Base-by-base conservation (phyloP, 2,329 filamentous ascomycete species). In the Alternaria angustiovoidea region DNA sequence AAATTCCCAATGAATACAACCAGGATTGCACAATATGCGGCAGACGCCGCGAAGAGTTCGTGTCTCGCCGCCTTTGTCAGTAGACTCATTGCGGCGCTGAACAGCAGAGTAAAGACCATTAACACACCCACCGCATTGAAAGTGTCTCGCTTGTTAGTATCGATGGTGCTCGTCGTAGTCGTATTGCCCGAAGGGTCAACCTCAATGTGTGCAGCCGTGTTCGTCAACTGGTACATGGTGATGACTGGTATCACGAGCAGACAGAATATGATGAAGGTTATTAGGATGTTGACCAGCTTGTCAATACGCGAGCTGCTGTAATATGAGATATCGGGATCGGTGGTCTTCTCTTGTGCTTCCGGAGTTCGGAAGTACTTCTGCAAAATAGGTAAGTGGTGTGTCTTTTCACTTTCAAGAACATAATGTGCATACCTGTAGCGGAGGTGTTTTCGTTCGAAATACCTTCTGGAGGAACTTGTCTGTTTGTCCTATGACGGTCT, bases 181-280 rank as follows among this genome's bases (percentile, higher is more conserved):
- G 36, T 24, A 11, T 63, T 54, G 14, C 52, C 46, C 2, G 53
- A 38, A 7, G 62, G 8, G 3, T 44, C 36, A 0, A 53, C 20
- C 7, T 46, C 59, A 1, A 34, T 8, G n/a, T 57, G 43, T 1
- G 57, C 36, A 3, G 52, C 62, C 2, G 64, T 62, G 43, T 68
- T 70, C 2, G 79, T 78, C 0, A 81, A 59, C 28, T 75, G 63
- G 60, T 80, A 81, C 73, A 82, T 75, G 5, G 73, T 73, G 6
- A 81, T 66, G 7, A 82, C 78, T 0, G 80, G 80, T 8, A 81
- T 64, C 1, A 81, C 72, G 1, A 81, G 71, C 3, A 82, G 70
- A 12, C 78, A 69, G 66, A 81, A 81, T 47, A 82, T 81, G 18
- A 81, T 68, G n/a, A 76, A 59, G 0, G 79, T 81, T 62, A 82